Evolutionary conservation across 2,329 filamentous ascomycete species (phyloP).

Genomic region (Lachnellula occidentalis): DNA sequence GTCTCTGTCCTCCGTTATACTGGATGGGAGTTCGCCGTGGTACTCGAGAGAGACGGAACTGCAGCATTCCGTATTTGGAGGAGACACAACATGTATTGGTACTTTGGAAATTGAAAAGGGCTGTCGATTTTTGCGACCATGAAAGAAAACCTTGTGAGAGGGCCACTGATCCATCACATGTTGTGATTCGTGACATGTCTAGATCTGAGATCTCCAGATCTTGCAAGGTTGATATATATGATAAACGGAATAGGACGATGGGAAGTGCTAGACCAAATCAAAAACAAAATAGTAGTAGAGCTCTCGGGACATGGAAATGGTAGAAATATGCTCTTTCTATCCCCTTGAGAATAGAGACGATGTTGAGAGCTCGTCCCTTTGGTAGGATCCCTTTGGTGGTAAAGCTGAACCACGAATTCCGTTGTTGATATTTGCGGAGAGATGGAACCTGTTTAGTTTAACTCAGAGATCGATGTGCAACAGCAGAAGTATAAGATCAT

Average conservation of each 20-base stretch:
- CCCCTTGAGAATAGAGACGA: too few relatives aligned
- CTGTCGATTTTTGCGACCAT: neutral
- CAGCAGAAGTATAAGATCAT: too few relatives aligned
- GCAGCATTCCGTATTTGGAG: neutral
- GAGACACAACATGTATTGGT: neutral
- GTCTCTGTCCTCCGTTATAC: neutral
- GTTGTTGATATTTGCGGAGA: too few relatives aligned
- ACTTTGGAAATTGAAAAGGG: neutral
- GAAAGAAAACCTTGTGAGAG: neutral
- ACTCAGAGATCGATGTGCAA: too few relatives aligned
- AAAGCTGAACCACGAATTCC: too few relatives aligned
- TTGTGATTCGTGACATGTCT: neutral
- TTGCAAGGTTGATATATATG: neutral
- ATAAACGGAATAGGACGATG: neutral
- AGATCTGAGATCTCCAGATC: neutral
- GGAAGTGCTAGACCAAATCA: neutral
- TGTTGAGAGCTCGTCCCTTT: too few relatives aligned
- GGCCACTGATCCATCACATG: neutral
- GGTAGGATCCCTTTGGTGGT: too few relatives aligned
- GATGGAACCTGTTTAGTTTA: too few relatives aligned
- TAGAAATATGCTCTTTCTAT: too few relatives aligned
- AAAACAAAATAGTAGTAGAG: neutral
- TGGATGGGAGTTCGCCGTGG: neutral
- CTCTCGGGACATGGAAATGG: neutral
- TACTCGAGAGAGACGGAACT: neutral